Conservation (phyloP, 139 green algal genomes). For the Chlorella ohadii region DNA sequence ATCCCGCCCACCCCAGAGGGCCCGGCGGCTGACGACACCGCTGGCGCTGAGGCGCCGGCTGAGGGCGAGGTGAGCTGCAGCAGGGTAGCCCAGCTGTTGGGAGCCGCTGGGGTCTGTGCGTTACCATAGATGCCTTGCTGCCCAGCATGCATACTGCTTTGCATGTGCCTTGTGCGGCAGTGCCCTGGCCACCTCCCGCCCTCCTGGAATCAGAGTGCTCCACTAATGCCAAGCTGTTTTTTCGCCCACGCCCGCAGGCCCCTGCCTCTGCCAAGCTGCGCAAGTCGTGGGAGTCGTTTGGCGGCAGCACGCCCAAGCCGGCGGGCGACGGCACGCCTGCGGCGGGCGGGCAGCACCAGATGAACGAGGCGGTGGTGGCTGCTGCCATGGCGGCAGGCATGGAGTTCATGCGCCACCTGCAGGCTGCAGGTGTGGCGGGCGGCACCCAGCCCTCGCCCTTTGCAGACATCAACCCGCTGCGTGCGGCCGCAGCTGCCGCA, state of each 20-base stretch:
- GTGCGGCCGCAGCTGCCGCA: background rate
- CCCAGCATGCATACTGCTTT: too few species aligned
- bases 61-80: too few species aligned
- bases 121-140: too few species aligned
- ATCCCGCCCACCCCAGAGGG: background rate
- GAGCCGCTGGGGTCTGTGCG: too few species aligned
- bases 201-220: too few species aligned
- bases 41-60: background rate
- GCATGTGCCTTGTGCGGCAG: too few species aligned
- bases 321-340: background rate
- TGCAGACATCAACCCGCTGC: constrained; percentile 1
- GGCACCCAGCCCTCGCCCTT: background rate
- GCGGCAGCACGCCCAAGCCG: background rate
- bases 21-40: background rate
- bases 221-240: too few species aligned
- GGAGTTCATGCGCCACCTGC: constrained; percentile 22
- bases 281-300: constrained; percentile 22
- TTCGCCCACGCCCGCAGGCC: too few species aligned
- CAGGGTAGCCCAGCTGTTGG: too few species aligned
- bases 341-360: background rate
- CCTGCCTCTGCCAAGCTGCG: too few species aligned
- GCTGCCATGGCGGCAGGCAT: constrained; percentile 25
- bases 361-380: constrained; percentile 12
- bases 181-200: too few species aligned
- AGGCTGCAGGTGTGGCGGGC: background rate